Conservation (phyloP, 2,329 filamentous ascomycete genomes). For the Fusarium pseudonygamai region DNA sequence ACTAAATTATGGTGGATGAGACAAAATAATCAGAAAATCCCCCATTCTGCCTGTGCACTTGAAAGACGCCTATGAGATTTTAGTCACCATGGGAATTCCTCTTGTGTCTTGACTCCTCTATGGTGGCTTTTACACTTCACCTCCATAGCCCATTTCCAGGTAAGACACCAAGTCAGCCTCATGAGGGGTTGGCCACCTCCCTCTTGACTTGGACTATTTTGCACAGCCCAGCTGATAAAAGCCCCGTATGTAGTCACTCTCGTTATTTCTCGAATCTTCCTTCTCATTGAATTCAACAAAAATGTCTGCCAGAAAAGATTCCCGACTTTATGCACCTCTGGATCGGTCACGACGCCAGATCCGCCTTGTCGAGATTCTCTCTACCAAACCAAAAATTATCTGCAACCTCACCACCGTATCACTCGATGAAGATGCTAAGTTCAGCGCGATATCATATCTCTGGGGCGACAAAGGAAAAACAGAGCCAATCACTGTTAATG, state of each 20-base stretch:
- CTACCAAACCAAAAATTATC: not conserved
- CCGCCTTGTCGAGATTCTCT: not conserved
- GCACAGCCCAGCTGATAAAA: not conserved
- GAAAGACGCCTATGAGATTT: not conserved
- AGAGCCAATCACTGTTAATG: not conserved
- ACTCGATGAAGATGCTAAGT: not conserved
- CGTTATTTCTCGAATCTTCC: fast-evolving
- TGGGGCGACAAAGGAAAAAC: not conserved
- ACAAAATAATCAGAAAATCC: not conserved
- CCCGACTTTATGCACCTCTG: not conserved
- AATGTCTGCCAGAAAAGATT: fast-evolving
- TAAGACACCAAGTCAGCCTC: not conserved
- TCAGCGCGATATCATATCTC: not conserved
- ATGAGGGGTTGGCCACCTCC: not conserved
- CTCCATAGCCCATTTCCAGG: not conserved
- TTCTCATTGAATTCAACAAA: fast-evolving
- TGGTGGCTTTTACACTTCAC: not conserved
- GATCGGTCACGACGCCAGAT: not conserved
- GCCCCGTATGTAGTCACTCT: fast-evolving
- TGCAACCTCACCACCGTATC: not conserved
- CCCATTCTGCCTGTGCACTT: no score
- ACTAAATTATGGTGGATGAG: not conserved
- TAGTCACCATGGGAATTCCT: not conserved
- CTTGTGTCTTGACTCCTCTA: not conserved
- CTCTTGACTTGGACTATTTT: not conserved